Percentiles rank a stretch among this genome's conserved stretches.
These are phyloP conservation scores for Tetrapisispora phaffii DNA, from an alignment of 805 yeast genomes.

Conservation along the genomic window DNA sequence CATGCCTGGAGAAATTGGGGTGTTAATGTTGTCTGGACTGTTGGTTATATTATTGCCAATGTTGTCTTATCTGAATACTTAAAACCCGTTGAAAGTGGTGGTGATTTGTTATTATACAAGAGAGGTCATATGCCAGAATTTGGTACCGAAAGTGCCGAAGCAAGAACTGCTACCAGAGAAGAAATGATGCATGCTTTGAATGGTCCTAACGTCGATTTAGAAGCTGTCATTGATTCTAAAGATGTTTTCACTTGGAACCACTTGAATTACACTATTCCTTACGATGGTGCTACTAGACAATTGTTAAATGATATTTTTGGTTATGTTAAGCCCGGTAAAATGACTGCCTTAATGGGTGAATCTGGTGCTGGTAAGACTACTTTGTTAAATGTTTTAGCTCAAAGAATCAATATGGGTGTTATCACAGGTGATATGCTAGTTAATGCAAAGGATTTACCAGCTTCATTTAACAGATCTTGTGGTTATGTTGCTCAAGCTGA, in stretches of 20 bases:
- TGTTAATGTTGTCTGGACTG: conserved; percentile 41
- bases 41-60: conserved; percentile 28
- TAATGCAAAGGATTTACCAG: conserved; percentile 49
- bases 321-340: conserved; percentile 70
- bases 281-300: conserved; percentile 49
- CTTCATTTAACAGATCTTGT: conserved; percentile 64
- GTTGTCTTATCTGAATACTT: conserved; percentile 31
- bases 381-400: conserved; percentile 59
- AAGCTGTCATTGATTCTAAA: conserved; percentile 29
- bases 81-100: conserved; percentile 32
- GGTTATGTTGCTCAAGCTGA: conserved; percentile 81
- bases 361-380: conserved; percentile 87
- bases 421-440: conserved; percentile 65
- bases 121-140: conserved; percentile 34
- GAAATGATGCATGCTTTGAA: conserved; percentile 32
- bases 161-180: conserved; percentile 31
- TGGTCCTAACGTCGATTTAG: conserved; percentile 26
- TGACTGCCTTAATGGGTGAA: conserved; percentile 78
- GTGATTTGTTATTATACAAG: conserved; percentile 35
- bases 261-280: conserved; percentile 54
- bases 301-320: conserved; percentile 51
- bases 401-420: conserved; percentile 60
- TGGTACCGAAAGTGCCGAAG: conserved; percentile 29
- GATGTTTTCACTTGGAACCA: conserved; percentile 67
- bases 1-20: conserved; percentile 61